Evolutionary conservation across 1,139 yeast species (phyloP), one percentile per base, ranked within the genome.

Genomic region (Fermentozyma sake): DNA sequence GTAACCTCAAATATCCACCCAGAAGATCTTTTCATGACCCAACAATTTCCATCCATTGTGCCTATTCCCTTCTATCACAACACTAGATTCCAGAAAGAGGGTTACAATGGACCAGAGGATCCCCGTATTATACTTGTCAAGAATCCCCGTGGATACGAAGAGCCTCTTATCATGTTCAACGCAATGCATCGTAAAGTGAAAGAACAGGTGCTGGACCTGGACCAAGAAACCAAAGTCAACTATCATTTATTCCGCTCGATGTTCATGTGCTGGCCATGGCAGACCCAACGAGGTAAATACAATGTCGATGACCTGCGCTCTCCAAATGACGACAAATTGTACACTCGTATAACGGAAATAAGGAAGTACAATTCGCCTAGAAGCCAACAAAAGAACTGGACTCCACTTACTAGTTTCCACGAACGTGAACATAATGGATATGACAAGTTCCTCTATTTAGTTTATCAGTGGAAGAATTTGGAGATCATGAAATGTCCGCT

Each of bases 91-190:
- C 6, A 7, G 6, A n/a, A 19, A n/a, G 21, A 12, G 10, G 6
- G 21, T n/a, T n/a, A n/a, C n/a, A n/a, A 7, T 19, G 68, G 68
- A 0, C 60, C 68, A 2, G 67, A 61, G 36, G 68, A 61, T 33
- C 65, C 68, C 2, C 39, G 67, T 15, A 39, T 60, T 4, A 21
- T 60, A 3, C 33, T 59, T 7, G 51, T 55, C 4, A 48, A 46
- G 19, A 58, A 57, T 29, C 30, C 38, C 7, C 28, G 36, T 14
- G 58, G 61, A 1, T 38, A 42, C 29, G 58, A 54, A 21, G 67
- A 59, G 33, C 67, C 66, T 1, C 26, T 58, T 15, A 38, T 59
- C 18, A 33, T 58, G 3, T 59, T 43, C 34, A 60, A 60, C 33
- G 39, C 53, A 2, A 39, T 44, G 23, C 61, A 55, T 29, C 42